A percentile compares a stretch with the other conserved stretches of the same genome.
Conservation (phyloP, 352 stramenopile genomes). For the Paralagenidium karlingii region DNA sequence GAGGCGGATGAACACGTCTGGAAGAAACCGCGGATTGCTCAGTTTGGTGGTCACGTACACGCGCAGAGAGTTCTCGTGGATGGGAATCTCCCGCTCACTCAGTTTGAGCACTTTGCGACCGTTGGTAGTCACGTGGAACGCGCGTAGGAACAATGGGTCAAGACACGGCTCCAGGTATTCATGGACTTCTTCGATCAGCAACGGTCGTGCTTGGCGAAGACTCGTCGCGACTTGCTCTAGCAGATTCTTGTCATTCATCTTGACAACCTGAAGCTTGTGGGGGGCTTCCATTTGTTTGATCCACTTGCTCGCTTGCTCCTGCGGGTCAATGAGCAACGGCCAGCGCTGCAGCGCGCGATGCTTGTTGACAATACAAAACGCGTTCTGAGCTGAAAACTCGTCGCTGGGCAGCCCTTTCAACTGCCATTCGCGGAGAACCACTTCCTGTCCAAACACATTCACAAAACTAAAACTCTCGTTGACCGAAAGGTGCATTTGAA, state of each 20-base stretch:
- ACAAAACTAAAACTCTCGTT: constrained; percentile 42
- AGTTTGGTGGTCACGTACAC: constrained; percentile 89
- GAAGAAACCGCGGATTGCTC: constrained; percentile 83
- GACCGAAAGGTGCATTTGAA: constrained; percentile 16
- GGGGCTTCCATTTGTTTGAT: constrained; percentile 75
- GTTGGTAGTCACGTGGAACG: not conserved
- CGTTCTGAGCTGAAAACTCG: constrained; percentile 82
- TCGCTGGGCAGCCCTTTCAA: constrained; percentile 83
- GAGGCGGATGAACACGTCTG: constrained; percentile 87
- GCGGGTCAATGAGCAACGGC: constrained; percentile 90
- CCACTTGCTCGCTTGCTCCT: constrained; percentile 88
- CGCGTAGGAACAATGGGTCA: constrained; percentile 31
- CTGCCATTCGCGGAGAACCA: constrained; percentile 82
- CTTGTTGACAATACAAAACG: constrained; percentile 80
- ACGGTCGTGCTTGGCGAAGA: constrained; percentile 18
- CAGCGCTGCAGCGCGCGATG: constrained; percentile 77
- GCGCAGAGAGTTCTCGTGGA: constrained; percentile 65
- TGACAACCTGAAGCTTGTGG: constrained; percentile 56
- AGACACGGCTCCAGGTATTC: constrained; percentile 40
- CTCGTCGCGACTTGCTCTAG: constrained; percentile 24
- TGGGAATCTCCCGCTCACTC: constrained; percentile 50
- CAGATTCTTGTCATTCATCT: constrained; percentile 33
- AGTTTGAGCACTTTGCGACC: constrained; percentile 30
- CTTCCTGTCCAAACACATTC: constrained; percentile 59
- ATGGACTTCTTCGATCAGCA: constrained; percentile 46